Conservation (phyloP, 2,329 filamentous ascomycete genomes). For the Rachicladosporium sp. region DNA sequence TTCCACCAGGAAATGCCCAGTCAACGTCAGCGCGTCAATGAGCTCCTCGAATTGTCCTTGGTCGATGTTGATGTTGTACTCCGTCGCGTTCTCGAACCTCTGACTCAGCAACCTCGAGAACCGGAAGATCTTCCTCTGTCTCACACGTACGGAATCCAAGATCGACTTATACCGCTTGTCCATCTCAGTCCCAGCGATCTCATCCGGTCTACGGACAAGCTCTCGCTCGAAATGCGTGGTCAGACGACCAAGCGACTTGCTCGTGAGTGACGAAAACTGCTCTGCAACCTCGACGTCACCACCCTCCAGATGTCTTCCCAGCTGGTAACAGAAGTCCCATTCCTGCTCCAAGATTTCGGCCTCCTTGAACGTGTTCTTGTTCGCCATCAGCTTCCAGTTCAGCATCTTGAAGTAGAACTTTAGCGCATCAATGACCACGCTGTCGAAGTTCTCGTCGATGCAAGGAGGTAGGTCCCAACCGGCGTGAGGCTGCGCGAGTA, state of each 20-base stretch:
- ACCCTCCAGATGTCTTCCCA: constrained; percentile 79
- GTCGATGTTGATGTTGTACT: constrained; percentile 73
- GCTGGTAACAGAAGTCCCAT: constrained; percentile 93
- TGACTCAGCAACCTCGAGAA: constrained; percentile 85
- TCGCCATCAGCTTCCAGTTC: constrained; percentile 92
- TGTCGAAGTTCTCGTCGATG: constrained; percentile 92
- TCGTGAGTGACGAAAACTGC: constrained; percentile 87
- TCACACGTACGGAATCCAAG: constrained; percentile 86
- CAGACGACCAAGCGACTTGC: constrained; percentile 78
- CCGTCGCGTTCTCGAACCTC: constrained; percentile 89
- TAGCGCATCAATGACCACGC: constrained; percentile 81
- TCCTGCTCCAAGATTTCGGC: constrained; percentile 94
- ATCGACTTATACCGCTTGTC: constrained; percentile 94
- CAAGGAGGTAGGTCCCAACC: constrained; percentile 94
- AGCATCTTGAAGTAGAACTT: constrained; percentile 98
- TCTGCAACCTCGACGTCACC: constrained; percentile 95
- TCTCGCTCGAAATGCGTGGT: constrained; percentile 88
- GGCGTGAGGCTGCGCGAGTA: constrained; percentile 71
- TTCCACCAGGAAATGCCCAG: constrained; percentile 78
- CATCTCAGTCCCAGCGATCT: constrained; percentile 69
- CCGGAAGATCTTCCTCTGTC: constrained; percentile 90
- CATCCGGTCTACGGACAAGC: constrained; percentile 68
- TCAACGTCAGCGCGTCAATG: constrained; percentile 65
- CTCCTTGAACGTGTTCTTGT: constrained; percentile 98
- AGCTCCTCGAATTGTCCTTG: constrained; percentile 60